Evolutionary conservation across 257 asterid genomes (phyloP).

Genomic region (Verbascum thapsus): DNA sequence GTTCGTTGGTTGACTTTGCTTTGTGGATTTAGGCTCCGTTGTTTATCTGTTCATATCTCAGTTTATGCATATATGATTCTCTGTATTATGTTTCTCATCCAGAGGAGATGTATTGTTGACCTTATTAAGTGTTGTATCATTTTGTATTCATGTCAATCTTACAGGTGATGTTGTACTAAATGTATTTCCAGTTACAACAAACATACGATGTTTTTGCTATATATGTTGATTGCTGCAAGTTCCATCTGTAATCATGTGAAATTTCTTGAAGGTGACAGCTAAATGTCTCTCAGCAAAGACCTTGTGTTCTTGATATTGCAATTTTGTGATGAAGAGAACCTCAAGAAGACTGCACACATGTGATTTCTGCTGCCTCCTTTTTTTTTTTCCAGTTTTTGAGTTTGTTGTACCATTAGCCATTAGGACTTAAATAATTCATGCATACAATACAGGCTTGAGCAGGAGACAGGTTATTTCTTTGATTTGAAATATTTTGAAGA

Average conservation of each 20-base stretch:
- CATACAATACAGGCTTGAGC: slow-evolving; percentile 59
- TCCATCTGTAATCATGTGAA: slow-evolving; percentile 15
- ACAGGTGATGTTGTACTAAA: too few relatives aligned
- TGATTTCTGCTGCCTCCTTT: slow-evolving; percentile 34
- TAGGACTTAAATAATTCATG: slow-evolving; percentile 1
- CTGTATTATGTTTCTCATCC: too few relatives aligned
- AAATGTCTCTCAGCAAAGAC: slow-evolving; percentile 56
- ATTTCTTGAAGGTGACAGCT: slow-evolving; percentile 15
- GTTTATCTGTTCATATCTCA: background rate
- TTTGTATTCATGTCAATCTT: too few relatives aligned
- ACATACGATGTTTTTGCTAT: too few relatives aligned
- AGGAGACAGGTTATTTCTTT: slow-evolving; percentile 67
- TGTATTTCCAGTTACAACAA: too few relatives aligned
- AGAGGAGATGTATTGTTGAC: too few relatives aligned
- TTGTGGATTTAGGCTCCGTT: background rate
- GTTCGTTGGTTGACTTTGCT: background rate
- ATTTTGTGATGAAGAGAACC: slow-evolving; percentile 70
- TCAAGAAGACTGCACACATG: slow-evolving; percentile 65
- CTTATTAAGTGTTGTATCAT: too few relatives aligned
- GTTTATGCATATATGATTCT: background rate
- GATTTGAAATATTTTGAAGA: slow-evolving; percentile 61
- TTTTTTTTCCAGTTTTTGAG: background rate
- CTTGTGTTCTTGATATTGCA: slow-evolving; percentile 69
- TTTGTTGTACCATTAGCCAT: too few relatives aligned
- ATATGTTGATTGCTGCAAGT: too few relatives aligned